These are phyloP conservation scores for Bipolaris gigantea DNA, from an alignment of 2,329 filamentous ascomycete species.

Conservation along the genomic window DNA sequence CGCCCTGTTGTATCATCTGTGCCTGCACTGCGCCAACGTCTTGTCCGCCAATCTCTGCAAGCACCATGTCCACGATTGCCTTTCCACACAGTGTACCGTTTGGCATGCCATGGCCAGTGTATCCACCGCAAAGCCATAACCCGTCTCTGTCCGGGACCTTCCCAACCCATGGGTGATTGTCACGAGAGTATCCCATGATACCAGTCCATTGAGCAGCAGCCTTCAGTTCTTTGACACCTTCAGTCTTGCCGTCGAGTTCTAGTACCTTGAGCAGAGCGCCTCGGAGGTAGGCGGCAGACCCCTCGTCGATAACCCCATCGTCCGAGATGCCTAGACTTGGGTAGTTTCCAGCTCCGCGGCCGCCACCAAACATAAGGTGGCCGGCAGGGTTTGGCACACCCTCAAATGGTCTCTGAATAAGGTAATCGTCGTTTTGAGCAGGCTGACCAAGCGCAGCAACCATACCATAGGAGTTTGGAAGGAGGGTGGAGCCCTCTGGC, in stretches of 20 bases:
- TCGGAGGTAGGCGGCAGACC: conserved; percentile 60
- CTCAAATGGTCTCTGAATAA: conserved; percentile 66
- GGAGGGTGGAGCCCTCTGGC: conserved; percentile 48
- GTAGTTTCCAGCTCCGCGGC: conserved; percentile 55
- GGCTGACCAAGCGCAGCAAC: conserved; percentile 54
- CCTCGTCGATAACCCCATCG: conserved; percentile 61
- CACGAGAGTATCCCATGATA: conserved; percentile 72
- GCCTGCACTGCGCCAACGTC: conserved; percentile 32
- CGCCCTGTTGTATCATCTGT: conserved; percentile 38
- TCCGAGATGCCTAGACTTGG: conserved; percentile 61
- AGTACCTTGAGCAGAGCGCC: conserved; percentile 45
- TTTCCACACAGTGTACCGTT: conserved; percentile 68
- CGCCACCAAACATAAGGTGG: conserved; percentile 72
- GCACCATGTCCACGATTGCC: conserved; percentile 64
- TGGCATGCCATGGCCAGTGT: conserved; percentile 77
- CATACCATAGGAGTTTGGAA: conserved; percentile 67
- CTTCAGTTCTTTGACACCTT: conserved; percentile 49
- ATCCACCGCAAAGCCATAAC: conserved; percentile 66
- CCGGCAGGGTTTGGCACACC: conserved; percentile 49
- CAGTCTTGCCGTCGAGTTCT: conserved; percentile 40
- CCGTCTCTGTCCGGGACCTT: conserved; percentile 61
- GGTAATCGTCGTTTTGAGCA: conserved; percentile 66
- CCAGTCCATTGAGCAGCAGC: conserved; percentile 68
- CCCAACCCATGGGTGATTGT: conserved; percentile 72
- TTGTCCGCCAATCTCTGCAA: conserved; percentile 42